Base-by-base conservation (phyloP, 768 basidiomycete species). In the Mycena amicta region DNA sequence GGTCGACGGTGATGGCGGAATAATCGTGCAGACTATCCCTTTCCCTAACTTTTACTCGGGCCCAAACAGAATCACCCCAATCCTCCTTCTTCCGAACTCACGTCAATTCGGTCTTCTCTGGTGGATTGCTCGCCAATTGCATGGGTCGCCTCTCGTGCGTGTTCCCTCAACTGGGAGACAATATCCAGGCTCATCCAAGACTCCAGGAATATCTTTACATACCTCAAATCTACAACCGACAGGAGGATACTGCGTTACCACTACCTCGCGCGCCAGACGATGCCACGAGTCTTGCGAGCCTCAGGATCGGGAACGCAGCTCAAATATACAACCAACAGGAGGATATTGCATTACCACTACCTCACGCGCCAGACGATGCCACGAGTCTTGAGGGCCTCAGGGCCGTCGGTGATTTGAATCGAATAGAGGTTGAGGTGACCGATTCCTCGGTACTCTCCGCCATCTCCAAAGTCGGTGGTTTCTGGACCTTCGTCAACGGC, bases 401-500 rank as follows among this genome's bases (percentile, higher is more conserved):
- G 1, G 8, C 5, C 29, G 43, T n/a, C n/a, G n/a, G n/a, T 52
- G 33, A 22, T 15, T 47, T 6, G 39, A 58, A 29, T 20, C 52
- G 33, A 52, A 46, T 18, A 18, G 33, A 18, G 33, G 18, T 37
- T 37, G 18, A n/a, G n/a, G 8, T 18, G 20, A 53, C 40, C 2
- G 56, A 57, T 16, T 12, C 40, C 1, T 51, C 56, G 6, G 56
- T 50, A 3, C 3, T 58, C 3, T 23, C 15, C 12, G 57, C 50
- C 4, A 28, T 58, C 3, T 50, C 57, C 1, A 49, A 50, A 0
- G 6, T 58, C 12, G 57, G 52, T 27, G 57, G 57, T 5, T 41
- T 58, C 4, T 58, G 57, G 57, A 58, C 57, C 15, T 53, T 58
- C 26, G 18, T 58, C 11, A 47, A 58, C 18, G 57, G 57, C 3